Evolutionary conservation across 2,329 filamentous ascomycete genomes (phyloP).

Genomic region (Xylaria sp.): DNA sequence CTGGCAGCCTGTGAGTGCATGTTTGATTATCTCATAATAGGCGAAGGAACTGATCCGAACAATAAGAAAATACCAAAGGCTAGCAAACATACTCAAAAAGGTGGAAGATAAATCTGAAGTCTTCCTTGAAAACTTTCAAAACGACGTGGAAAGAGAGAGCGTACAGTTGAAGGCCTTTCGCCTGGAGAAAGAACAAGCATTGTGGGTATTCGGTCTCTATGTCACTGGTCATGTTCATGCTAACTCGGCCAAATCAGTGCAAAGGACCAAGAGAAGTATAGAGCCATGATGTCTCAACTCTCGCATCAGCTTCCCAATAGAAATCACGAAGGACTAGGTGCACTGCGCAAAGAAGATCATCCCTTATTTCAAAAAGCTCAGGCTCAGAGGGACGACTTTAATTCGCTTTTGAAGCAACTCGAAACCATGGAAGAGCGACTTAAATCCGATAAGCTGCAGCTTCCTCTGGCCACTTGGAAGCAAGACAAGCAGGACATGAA

Average conservation of each 20-base stretch:
- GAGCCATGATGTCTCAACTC: slow-evolving; percentile 36
- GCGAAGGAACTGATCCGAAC: neutral
- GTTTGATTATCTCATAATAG: neutral
- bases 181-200: slow-evolving; percentile 42
- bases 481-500: slow-evolving; percentile 50
- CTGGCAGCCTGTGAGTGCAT: slow-evolving; percentile 41
- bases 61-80: slow-evolving; percentile 44
- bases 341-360: slow-evolving; percentile 41
- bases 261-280: slow-evolving; percentile 29
- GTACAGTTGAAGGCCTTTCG: slow-evolving; percentile 41
- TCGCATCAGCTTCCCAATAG: slow-evolving; percentile 14
- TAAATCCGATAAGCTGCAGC: slow-evolving; percentile 41
- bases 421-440: slow-evolving; percentile 46
- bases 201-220: slow-evolving; percentile 43
- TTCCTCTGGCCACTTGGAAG: slow-evolving; percentile 49
- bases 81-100: slow-evolving; percentile 46
- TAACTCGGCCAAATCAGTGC: slow-evolving; percentile 36
- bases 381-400: slow-evolving; percentile 41
- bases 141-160: slow-evolving; percentile 40
- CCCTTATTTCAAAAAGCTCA: slow-evolving; percentile 44
- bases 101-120: slow-evolving; percentile 47
- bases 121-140: slow-evolving; percentile 46
- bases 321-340: neutral
- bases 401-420: slow-evolving; percentile 48
- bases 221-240: neutral